Conservation (phyloP, 1,139 yeast genomes). For the Scheffersomyces lignicola region DNA sequence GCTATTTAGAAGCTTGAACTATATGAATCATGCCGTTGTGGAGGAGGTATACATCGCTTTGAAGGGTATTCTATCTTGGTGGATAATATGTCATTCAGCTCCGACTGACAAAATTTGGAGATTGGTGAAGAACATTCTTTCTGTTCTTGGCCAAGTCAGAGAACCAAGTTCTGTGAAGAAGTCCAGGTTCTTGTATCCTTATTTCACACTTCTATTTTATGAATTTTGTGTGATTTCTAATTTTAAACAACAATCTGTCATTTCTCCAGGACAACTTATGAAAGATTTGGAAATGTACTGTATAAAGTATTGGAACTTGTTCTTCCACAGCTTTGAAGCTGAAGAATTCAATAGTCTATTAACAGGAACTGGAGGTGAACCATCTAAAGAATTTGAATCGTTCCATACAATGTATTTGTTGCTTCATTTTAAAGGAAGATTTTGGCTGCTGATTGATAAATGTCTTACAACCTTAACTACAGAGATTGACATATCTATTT, state of each 20-base stretch:
- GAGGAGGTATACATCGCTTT: slow-evolving; percentile 21
- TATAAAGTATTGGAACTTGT: slow-evolving; percentile 13
- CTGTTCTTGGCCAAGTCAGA: slow-evolving; percentile 7
- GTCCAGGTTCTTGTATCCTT: slow-evolving; percentile 19
- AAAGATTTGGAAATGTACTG: not conserved
- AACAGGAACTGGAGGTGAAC: not conserved
- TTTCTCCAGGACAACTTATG: not conserved
- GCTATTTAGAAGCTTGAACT: slow-evolving; percentile 9
- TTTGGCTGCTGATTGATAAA: slow-evolving; percentile 6
- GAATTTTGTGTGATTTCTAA: slow-evolving; percentile 16
- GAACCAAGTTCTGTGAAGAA: slow-evolving; percentile 1
- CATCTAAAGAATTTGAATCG: slow-evolving; percentile 12
- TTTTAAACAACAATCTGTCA: slow-evolving; percentile 5
- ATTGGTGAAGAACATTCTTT: slow-evolving; percentile 12
- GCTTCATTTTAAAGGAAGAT: slow-evolving; percentile 2
- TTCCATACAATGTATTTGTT: slow-evolving; percentile 11
- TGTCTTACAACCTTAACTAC: slow-evolving; percentile 1
- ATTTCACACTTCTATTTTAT: slow-evolving; percentile 19
- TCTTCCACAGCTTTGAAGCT: slow-evolving; percentile 11
- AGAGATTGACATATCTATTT: slow-evolving; percentile 10
- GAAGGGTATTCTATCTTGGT: slow-evolving; percentile 31
- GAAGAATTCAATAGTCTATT: slow-evolving; percentile 8
- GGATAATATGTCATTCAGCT: slow-evolving; percentile 28
- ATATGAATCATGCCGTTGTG: slow-evolving; percentile 5
- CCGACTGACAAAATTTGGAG: slow-evolving; percentile 21